These are phyloP conservation scores for Iberis amara DNA, from an alignment of 441 rosid genomes.

Conservation along the genomic window DNA sequence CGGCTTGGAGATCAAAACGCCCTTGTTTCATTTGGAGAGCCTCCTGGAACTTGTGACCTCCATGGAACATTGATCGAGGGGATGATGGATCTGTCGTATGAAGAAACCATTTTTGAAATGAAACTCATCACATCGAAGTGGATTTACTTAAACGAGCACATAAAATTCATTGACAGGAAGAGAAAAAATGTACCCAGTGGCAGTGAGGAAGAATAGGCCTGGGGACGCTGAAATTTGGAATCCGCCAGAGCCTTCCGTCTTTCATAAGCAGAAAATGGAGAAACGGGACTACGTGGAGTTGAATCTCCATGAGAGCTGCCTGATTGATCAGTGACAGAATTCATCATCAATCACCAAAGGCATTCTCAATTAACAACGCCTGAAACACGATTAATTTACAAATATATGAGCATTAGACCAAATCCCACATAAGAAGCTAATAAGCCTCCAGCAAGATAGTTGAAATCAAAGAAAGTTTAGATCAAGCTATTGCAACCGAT, in stretches of 20 bases:
- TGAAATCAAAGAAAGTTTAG: neutral
- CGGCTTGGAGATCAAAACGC: conserved; percentile 63
- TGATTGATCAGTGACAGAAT: conserved; percentile 35
- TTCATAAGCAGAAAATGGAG: conserved; percentile 41
- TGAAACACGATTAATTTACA: conserved; percentile 14
- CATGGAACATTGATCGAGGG: conserved; percentile 40
- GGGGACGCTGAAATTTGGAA: conserved; percentile 38
- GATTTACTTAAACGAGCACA: neutral
- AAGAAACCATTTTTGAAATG: conserved; percentile 4
- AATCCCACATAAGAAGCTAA: neutral
- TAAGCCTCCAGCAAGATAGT: neutral
- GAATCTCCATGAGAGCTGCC: conserved; percentile 32
- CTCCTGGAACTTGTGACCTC: conserved; percentile 74
- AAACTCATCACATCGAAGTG: conserved; percentile 1
- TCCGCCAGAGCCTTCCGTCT: conserved; percentile 38
- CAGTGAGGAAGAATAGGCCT: conserved; percentile 30
- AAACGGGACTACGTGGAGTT: conserved; percentile 32
- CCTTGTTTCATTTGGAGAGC: conserved; percentile 77
- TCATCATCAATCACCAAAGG: conserved; percentile 35
- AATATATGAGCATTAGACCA: conserved; percentile 14
- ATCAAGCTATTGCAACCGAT: conserved; percentile 7
- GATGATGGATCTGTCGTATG: conserved; percentile 41
- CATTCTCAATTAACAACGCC: conserved; percentile 33
- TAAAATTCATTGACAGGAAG: neutral
- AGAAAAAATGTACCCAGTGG: conserved; percentile 36